Evolutionary conservation across 148 eudicot genomes (phyloP).

Genomic region (Arctostaphylos glauca): DNA sequence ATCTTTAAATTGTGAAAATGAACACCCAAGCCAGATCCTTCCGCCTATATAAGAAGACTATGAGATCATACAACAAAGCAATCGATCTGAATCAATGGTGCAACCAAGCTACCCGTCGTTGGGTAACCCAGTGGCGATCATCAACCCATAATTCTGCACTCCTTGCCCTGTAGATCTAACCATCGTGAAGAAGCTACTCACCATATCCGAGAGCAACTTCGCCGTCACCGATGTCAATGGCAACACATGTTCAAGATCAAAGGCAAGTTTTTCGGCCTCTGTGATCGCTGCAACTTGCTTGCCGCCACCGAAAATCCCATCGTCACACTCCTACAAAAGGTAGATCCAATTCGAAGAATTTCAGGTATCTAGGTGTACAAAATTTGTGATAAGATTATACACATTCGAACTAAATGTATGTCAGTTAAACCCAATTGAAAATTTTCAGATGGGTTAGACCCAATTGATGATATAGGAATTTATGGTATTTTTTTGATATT

Average conservation of each 20-base stretch:
- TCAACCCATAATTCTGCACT: conserved; percentile 28
- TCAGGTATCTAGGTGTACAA: too few species aligned
- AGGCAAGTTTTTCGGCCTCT: conserved; percentile 20
- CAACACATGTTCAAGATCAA: conserved; percentile 23
- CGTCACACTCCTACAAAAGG: conserved; percentile 24
- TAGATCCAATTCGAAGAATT: background rate
- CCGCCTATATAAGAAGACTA: too few species aligned
- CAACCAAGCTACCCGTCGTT: background rate
- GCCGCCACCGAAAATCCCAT: conserved; percentile 15
- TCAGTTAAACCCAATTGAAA: too few species aligned
- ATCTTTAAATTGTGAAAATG: too few species aligned
- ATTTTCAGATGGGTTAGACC: background rate
- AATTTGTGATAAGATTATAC: too few species aligned
- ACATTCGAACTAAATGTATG: too few species aligned
- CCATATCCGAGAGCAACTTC: conserved; percentile 21
- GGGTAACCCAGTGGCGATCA: conserved; percentile 8
- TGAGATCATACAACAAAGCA: too few species aligned
- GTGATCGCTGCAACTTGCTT: conserved; percentile 11
- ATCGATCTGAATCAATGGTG: background rate
- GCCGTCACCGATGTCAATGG: conserved; percentile 33
- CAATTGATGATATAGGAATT: background rate
- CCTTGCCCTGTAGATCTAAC: conserved; percentile 28
- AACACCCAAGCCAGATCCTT: too few species aligned
- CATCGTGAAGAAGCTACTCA: conserved; percentile 26
- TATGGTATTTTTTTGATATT: conserved; percentile 22